Evolutionary conservation across 2,329 filamentous ascomycete genomes (phyloP).

Genomic region (Rhynchosporium agropyri): DNA sequence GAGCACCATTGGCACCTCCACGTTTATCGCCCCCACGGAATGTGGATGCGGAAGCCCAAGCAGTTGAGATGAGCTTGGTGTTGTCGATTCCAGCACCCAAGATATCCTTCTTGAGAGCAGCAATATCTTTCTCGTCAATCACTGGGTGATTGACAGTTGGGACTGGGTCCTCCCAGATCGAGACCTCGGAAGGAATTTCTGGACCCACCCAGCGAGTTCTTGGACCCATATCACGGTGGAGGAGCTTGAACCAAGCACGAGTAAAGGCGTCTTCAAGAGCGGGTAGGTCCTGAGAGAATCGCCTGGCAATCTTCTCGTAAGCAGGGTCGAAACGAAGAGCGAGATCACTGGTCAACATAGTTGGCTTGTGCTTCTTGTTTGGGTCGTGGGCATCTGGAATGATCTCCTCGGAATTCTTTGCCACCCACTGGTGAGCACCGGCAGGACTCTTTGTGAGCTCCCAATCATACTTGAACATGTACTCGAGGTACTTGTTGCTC

Average conservation of each 20-base stretch:
- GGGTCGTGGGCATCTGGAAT: slow-evolving; percentile 73
- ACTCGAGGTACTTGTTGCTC: slow-evolving; percentile 74
- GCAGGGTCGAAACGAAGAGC: slow-evolving; percentile 70
- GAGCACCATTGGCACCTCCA: slow-evolving; percentile 78
- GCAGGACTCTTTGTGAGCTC: slow-evolving; percentile 74
- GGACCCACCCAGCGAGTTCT: slow-evolving; percentile 71
- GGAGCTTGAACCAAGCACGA: slow-evolving; percentile 81
- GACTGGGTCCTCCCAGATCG: slow-evolving; percentile 77
- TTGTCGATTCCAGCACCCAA: slow-evolving; percentile 62
- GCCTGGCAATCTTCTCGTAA: slow-evolving; percentile 76
- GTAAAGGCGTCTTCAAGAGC: slow-evolving; percentile 70
- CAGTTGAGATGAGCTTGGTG: slow-evolving; percentile 64
- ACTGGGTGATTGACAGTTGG: slow-evolving; percentile 60
- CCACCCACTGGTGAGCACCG: slow-evolving; percentile 76
- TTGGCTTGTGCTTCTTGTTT: slow-evolving; percentile 72
- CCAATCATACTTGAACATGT: slow-evolving; percentile 80
- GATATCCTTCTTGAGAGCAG: slow-evolving; percentile 69
- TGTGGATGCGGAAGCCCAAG: slow-evolving; percentile 71
- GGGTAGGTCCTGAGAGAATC: slow-evolving; percentile 69
- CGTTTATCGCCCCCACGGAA: slow-evolving; percentile 80
- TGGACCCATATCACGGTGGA: slow-evolving; percentile 79
- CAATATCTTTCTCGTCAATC: slow-evolving; percentile 64
- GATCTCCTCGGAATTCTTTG: slow-evolving; percentile 66
- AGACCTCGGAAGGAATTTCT: slow-evolving; percentile 69
- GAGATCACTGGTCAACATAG: slow-evolving; percentile 76